phyloP scores from a whole-genome alignment of 148 eudicot species.

The Vaccinium macrocarpon region DNA sequence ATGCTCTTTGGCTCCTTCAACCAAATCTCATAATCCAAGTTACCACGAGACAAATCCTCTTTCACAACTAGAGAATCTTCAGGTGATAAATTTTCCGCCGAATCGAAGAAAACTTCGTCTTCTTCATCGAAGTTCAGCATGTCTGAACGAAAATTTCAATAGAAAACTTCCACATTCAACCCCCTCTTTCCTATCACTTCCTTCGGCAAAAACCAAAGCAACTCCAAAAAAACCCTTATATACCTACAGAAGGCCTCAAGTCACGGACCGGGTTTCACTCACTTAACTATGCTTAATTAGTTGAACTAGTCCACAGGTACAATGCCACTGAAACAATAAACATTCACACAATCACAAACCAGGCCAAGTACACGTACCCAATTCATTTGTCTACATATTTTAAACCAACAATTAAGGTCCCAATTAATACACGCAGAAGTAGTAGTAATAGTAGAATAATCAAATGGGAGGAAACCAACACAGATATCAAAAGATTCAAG shows the following conservation, averaged over 20 bases:
- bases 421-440: slow-evolving; percentile 13
- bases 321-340: slow-evolving; percentile 22
- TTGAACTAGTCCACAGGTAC: slow-evolving; percentile 14
- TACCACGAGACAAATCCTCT: slow-evolving; percentile 16
- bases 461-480: slow-evolving; percentile 14
- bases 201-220: background rate
- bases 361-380: background rate
- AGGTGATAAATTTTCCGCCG: slow-evolving; percentile 34
- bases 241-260: slow-evolving; percentile 19
- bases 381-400: background rate
- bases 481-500: slow-evolving; percentile 17
- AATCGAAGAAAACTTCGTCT: slow-evolving; percentile 63
- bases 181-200: slow-evolving; percentile 18
- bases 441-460: slow-evolving; percentile 9
- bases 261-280: slow-evolving; percentile 31
- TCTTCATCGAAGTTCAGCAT: slow-evolving; percentile 35
- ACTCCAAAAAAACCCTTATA: slow-evolving; percentile 11
- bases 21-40: slow-evolving; percentile 50
- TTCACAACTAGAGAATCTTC: slow-evolving; percentile 32
- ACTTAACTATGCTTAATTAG: slow-evolving; percentile 4
- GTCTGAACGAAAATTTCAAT: slow-evolving; percentile 22
- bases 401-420: slow-evolving; percentile 17
- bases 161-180: slow-evolving; percentile 33
- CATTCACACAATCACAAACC: background rate
- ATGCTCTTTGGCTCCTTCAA: slow-evolving; percentile 52